Conservation (phyloP, 2,329 filamentous ascomycete species). For the Botrytis fabae region DNA sequence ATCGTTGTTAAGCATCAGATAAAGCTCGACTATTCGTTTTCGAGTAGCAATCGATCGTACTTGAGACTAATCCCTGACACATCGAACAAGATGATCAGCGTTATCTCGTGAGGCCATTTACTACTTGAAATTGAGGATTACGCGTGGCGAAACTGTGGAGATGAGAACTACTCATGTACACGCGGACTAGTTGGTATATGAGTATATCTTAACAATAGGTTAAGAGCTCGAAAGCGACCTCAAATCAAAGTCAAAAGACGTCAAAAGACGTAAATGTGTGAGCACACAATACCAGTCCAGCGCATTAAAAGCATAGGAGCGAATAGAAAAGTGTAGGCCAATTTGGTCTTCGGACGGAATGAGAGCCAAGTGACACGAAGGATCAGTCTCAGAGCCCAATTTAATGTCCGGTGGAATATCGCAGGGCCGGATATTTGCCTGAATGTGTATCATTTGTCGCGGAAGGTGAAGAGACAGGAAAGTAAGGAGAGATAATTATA, state of each 20-base stretch:
- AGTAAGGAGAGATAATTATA: not conserved
- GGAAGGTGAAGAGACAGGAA: not conserved
- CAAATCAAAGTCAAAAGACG: not conserved
- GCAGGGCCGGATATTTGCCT: not conserved
- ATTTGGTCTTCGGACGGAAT: conserved; percentile 46
- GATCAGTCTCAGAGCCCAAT: conserved; percentile 45
- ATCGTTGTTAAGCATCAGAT: not conserved
- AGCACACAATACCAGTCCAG: conserved; percentile 24
- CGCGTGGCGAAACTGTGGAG: not conserved
- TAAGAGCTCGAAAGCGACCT: not conserved
- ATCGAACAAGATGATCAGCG: not conserved
- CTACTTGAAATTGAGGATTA: not conserved
- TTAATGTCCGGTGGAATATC: conserved; percentile 40
- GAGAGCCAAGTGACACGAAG: conserved; percentile 46
- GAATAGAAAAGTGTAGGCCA: conserved; percentile 26
- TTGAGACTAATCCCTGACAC: not conserved
- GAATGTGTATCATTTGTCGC: not conserved
- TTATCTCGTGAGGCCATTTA: not conserved
- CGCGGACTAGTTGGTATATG: not conserved
- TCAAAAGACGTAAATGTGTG: conserved; percentile 11
- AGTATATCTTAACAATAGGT: not conserved
- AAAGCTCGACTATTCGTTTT: not conserved
- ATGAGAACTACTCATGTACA: not conserved
- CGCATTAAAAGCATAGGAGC: conserved; percentile 27
- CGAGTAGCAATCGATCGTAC: too few species aligned